Base-by-base conservation (phyloP, 768 basidiomycete species). In the Rossbeevera mucosa region DNA sequence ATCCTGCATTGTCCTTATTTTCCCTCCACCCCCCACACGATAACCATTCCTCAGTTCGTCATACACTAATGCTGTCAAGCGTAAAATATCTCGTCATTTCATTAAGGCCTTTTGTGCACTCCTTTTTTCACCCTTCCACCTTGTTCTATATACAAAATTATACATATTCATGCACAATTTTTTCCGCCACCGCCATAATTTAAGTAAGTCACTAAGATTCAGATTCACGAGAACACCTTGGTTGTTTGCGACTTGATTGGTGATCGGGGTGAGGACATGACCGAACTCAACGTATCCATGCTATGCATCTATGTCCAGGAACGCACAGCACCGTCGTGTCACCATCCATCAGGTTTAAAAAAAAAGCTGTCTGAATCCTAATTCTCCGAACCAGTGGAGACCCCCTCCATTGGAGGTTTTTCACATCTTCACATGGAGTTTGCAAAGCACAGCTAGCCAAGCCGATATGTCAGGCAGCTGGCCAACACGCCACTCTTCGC, bases 41-140 rank as follows among this genome's bases (percentile, higher is more conserved):
- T 26, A 9, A 8, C 12, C 16, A 18, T 26, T 40, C 3, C 48
- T 18, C 22, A 14, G 6, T n/a, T 38, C 18, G 18, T 21, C 13
- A 7, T 5, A 36, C 2, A 18, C 36, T 36, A 18, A 36, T n/a
- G 36, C 36, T 36, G 36, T 36, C 36, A 36, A 36, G 21, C 21
- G 20, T 41, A 21, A 14, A 21, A 44, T 26, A 9, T 42, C 50
- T 49, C 54, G 47, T 60, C 59, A 52, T 53, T 49, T 36, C 36
- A 36, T 36, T 36, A 36, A 36, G 18, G 36, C 36, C 36, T 36
- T 36, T 36, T 36, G 36, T 36, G 36, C 18, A 18, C 36, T 18
- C 36, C 18, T 18, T 36, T 36, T 36, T 36, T 36, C 36, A 36
- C 46, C 25, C n/a, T 36, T 36, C 36, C 9, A 18, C 36, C 36